Percentiles rank a stretch among this genome's conserved stretches.
Conservation (phyloP, 2,329 filamentous ascomycete genomes). For the Microcera coccophila region DNA sequence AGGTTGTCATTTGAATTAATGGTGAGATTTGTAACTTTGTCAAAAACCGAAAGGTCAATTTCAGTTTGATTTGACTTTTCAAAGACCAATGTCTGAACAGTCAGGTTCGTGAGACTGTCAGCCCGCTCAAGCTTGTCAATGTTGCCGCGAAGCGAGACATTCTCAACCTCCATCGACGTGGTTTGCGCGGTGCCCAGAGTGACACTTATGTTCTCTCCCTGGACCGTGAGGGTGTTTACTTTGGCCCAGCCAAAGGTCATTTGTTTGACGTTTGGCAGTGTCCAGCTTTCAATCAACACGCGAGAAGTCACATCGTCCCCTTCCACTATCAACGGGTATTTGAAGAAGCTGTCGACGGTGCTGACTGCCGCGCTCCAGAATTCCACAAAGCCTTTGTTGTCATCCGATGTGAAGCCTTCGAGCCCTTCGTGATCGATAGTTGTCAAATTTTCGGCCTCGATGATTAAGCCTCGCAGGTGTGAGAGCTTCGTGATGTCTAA, state of each 20-base stretch:
- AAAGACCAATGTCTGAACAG: constrained; percentile 1
- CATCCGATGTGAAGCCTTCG: constrained; percentile 9
- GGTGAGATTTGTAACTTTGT: constrained; percentile 4
- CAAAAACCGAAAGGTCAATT: constrained; percentile 9
- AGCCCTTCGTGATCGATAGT: constrained; percentile 10
- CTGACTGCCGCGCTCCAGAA: constrained; percentile 5
- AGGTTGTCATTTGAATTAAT: constrained; percentile 2
- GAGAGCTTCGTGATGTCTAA: constrained; percentile 15
- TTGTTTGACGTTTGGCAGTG: constrained; percentile 10
- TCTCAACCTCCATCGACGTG: constrained; percentile 6
- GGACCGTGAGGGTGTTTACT: constrained; percentile 3
- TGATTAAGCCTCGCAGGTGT: constrained; percentile 4
- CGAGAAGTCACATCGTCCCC: not conserved
- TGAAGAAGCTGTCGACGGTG: constrained; percentile 17
- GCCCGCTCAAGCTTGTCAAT: constrained; percentile 5
- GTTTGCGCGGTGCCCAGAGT: constrained; percentile 8
- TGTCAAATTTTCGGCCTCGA: constrained; percentile 11
- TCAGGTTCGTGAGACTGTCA: constrained; percentile 8
- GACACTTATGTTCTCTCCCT: constrained; percentile 4
- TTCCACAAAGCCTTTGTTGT: constrained; percentile 2
- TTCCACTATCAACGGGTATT: constrained; percentile 8
- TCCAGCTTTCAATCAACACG: constrained; percentile 2
- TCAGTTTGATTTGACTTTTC: not conserved
- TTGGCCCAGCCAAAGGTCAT: constrained; percentile 13
- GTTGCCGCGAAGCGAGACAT: constrained; percentile 6